These are phyloP conservation scores for Monosporascus ibericus DNA, from an alignment of 2,329 filamentous ascomycete species.

Conservation along the genomic window DNA sequence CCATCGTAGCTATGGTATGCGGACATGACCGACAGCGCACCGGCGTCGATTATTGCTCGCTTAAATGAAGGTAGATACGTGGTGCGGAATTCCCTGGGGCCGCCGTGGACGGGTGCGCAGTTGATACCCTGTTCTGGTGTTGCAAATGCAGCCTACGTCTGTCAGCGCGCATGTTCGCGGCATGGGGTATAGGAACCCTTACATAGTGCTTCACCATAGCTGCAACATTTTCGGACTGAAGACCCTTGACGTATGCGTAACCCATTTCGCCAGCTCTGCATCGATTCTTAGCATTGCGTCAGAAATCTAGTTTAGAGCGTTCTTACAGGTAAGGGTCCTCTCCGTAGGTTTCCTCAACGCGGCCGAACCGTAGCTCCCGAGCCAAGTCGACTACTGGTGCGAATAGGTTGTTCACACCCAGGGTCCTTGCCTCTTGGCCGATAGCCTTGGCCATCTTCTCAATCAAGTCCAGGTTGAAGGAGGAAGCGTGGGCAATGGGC, in stretches of 20 bases:
- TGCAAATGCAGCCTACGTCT: conserved; percentile 51
- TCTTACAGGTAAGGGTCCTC: conserved; percentile 59
- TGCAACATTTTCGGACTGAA: conserved; percentile 60
- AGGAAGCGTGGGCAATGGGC: conserved; percentile 65
- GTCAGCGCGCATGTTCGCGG: conserved; percentile 1
- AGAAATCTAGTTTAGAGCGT: not conserved
- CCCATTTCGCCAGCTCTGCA: conserved; percentile 56
- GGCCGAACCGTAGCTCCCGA: conserved; percentile 63
- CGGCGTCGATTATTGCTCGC: conserved; percentile 63
- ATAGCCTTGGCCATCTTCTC: conserved; percentile 62
- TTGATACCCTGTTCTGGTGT: conserved; percentile 68
- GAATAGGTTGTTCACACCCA: conserved; percentile 70
- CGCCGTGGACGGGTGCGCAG: conserved; percentile 51
- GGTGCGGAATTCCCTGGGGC: conserved; percentile 47
- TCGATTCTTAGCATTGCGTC: conserved; percentile 3
- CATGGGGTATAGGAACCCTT: conserved; percentile 11
- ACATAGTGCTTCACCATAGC: conserved; percentile 72
- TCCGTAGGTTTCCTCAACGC: conserved; percentile 68
- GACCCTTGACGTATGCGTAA: conserved; percentile 49
- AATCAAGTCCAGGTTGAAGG: conserved; percentile 60
- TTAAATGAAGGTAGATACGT: conserved; percentile 58
- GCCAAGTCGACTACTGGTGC: conserved; percentile 66
- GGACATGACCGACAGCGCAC: conserved; percentile 65
- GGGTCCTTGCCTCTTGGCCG: conserved; percentile 56
- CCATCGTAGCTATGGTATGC: conserved; percentile 72